phyloP scores from a whole-genome alignment of 768 basidiomycete genomes.

The Grammothele lineata region DNA sequence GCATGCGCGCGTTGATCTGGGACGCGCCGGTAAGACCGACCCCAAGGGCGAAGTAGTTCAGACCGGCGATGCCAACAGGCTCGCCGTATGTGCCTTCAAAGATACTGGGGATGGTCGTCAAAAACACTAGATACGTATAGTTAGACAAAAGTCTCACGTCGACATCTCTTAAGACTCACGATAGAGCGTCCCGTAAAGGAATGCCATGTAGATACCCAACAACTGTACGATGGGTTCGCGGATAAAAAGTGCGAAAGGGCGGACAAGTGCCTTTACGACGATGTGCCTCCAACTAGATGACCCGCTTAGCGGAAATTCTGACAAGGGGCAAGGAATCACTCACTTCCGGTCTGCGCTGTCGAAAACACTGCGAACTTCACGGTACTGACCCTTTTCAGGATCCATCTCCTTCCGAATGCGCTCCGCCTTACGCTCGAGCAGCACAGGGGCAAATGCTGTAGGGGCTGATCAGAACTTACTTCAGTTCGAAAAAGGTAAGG shows the following conservation, averaged over 20 bases:
- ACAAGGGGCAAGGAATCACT: slow-evolving; percentile 3
- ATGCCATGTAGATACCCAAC: slow-evolving; percentile 62
- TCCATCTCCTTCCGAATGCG: slow-evolving; percentile 42
- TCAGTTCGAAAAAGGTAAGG: too few species aligned
- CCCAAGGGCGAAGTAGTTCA: slow-evolving; percentile 69
- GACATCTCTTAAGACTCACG: too few species aligned
- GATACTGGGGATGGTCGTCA: slow-evolving; percentile 58
- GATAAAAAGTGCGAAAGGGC: slow-evolving; percentile 60
- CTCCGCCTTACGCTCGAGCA: slow-evolving; percentile 49
- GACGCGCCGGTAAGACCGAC: slow-evolving; percentile 52
- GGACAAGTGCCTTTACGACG: slow-evolving; percentile 47
- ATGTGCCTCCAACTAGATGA: slow-evolving; percentile 46
- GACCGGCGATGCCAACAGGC: slow-evolving; percentile 50
- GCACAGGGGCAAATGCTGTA: slow-evolving; percentile 25
- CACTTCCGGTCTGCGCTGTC: slow-evolving; percentile 43
- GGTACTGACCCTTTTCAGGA: slow-evolving; percentile 37
- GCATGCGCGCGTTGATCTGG: slow-evolving; percentile 45
- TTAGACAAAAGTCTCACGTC: neutral
- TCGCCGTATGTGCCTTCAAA: slow-evolving; percentile 51
- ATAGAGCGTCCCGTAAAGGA: slow-evolving; percentile 60
- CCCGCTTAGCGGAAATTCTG: neutral
- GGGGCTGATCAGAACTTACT: too few species aligned
- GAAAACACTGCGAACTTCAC: slow-evolving; percentile 44
- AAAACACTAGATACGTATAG: slow-evolving; percentile 41
- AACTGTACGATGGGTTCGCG: slow-evolving; percentile 62